Base-by-base conservation (phyloP, 331 rosid genomes). In the Cydonia oblonga region DNA sequence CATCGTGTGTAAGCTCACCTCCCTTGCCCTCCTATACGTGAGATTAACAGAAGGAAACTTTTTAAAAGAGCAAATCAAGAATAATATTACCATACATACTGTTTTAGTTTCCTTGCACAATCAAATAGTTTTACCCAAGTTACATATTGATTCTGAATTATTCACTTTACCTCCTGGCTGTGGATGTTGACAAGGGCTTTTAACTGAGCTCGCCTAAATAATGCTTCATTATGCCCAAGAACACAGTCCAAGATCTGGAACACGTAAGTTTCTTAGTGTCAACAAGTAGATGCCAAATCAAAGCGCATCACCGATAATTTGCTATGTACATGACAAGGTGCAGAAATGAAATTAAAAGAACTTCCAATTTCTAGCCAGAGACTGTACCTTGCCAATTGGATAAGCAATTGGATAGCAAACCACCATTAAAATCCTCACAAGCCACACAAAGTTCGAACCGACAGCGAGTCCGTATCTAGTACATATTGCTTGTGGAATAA, bases 401-500 rank as follows among this genome's bases (percentile, higher is more conserved):
- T 83, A 95, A 32, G 99, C 70, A 76, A 95, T 84, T n/a, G 99
- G 99, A 65, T 87, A 95, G 87, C 96, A 91, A 29, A 91, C 79
- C 49, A 90, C 58, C 99, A 95, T 95, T 75, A 95, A 81, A 75
- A 90, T 1, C 20, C 90, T 87, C 62, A 91, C 96, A 78, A 95
- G 93, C 78, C 92, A 81, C 33, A 82, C 86, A 5, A 95, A 84
- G 85, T 87, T 90, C 71, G 99, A 84, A 69, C 98, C 97, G 1
- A 95, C 96, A 52, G 97, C 96, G 67, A 95, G 99, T 58, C 97
- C 97, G 75, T 95, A 91, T 81, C 93, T 86, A 63, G 93, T 84
- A 81, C 99, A 95, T 80, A 89, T 95, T 70, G 99, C 86, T 87
- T 95, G 99, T 7, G 98, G 98, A 64, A 95, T 95, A 78, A 95